Evolutionary conservation across 2,329 filamentous ascomycete genomes (phyloP), one percentile per base, ranked within the genome.

Genomic region (Magnaporthiopsis poae): DNA sequence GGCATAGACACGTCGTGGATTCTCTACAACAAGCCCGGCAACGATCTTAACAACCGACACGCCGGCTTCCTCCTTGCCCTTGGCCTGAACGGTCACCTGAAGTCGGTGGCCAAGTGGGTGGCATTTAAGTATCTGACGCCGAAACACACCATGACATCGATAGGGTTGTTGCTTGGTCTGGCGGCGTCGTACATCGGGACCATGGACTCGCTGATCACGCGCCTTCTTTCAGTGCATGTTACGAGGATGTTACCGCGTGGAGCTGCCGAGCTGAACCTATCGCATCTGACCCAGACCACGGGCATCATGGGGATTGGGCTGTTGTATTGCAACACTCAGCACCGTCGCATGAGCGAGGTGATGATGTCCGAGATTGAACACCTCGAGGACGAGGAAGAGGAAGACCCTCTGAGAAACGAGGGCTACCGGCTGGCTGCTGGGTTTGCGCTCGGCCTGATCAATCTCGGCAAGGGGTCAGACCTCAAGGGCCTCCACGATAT

Each of bases 1-100:
- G 94, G 94, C 4, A 98, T 99, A 69, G 95, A 99, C 74, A 97
- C 93, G 0, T 98, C 94, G 0, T 99, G 96, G 96, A 97, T 99
- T 71, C 84, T 97, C 46, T 99, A 96, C 82, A 99, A 99, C 80
- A 97, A 96, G 75, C 94, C 95, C 0, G 80, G 80, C 0, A 85
- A 87, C 56, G 95, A 99, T 65, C 83, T 97, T 18, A 97, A 90
- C 69, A 97, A 98, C 74, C 86, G 95, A n/a, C 95, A 99, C 75
- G 96, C 95, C 36, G 95, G 95, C 0, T 95, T 99, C 69, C 79
- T 99, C 61, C 82, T 99, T 0, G 95, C 92, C 5, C 82, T 99
- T 5, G 95, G 95, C 3, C 81, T 99, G 31, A 97, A 97, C 72
- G 96, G 95, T 0, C 96, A 99, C 77, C 81, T 99, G n/a, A 95